Evolutionary conservation across 2,329 filamentous ascomycete genomes (phyloP).

Genomic region (Balansia obtecta): DNA sequence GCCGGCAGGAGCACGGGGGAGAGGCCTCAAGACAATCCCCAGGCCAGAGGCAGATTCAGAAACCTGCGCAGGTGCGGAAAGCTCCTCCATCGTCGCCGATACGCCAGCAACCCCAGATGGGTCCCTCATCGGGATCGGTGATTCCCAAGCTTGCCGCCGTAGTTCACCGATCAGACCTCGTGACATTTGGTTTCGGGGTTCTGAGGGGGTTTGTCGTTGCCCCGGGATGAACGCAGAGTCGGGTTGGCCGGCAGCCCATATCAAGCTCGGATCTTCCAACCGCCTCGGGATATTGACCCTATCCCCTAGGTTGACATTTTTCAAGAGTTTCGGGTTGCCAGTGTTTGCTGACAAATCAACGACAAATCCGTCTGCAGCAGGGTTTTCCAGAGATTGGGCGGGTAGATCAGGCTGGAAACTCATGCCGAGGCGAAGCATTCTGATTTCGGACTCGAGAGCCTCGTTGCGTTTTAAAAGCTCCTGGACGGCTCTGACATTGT

Average conservation of each 20-base stretch:
- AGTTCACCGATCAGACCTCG: not conserved
- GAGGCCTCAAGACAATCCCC: not conserved
- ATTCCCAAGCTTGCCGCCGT: not conserved
- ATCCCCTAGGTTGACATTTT: not conserved
- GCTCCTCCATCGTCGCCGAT: not conserved
- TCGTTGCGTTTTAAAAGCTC: not conserved
- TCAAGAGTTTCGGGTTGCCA: not conserved
- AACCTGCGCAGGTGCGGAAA: not conserved
- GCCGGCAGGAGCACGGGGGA: not conserved
- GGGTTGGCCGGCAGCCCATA: not conserved
- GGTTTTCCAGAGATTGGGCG: not conserved
- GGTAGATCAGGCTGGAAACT: not conserved
- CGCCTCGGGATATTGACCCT: not conserved
- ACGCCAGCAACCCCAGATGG: not conserved
- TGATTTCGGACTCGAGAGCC: conserved; percentile 1
- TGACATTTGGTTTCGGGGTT: not conserved
- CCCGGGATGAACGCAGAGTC: not conserved
- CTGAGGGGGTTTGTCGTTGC: not conserved
- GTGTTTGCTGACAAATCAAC: not conserved
- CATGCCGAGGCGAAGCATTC: not conserved
- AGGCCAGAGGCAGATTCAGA: not conserved
- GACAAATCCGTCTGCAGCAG: not conserved
- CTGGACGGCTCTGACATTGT: not conserved
- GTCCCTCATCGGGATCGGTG: not conserved
- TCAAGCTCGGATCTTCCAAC: not conserved